A percentile compares a stretch with the other conserved stretches of the same genome.
phyloP scores from a whole-genome alignment of 1,284 basidiomycete genomes.

The Afroboletus lepidellus region DNA sequence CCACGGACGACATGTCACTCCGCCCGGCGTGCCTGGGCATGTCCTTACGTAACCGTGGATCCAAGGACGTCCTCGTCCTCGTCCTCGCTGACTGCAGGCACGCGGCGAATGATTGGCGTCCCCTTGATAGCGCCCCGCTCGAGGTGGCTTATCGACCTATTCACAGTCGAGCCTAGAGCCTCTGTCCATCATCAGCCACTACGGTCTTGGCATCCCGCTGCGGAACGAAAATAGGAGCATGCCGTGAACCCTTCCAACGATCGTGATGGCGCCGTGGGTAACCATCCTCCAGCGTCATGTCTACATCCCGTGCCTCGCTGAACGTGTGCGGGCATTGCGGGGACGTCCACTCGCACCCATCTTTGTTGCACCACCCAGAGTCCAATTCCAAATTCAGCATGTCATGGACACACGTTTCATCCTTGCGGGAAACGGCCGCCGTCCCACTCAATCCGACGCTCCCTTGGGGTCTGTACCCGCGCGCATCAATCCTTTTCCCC shows the following conservation, averaged over 20 bases:
- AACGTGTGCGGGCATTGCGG: slow-evolving; percentile 7
- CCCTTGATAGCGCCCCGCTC: too few species aligned
- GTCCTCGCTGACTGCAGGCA: too few species aligned
- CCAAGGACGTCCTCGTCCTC: too few species aligned
- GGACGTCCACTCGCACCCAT: background rate
- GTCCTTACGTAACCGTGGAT: too few species aligned
- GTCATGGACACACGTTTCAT: slow-evolving; percentile 14
- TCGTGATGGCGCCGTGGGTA: slow-evolving; percentile 9
- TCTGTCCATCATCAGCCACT: background rate
- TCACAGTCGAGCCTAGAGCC: background rate
- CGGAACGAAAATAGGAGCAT: slow-evolving; percentile 9
- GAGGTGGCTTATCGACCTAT: too few species aligned
- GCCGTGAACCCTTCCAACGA: slow-evolving; percentile 10
- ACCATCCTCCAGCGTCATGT: too few species aligned
- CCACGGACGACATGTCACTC: too few species aligned
- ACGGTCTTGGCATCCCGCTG: slow-evolving; percentile 8
- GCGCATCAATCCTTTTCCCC: background rate
- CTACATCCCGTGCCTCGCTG: slow-evolving; percentile 2
- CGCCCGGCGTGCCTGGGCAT: too few species aligned
- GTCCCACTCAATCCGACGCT: background rate
- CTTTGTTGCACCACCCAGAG: background rate
- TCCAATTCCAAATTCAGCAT: slow-evolving; percentile 13
- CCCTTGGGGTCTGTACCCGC: background rate
- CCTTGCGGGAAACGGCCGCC: slow-evolving; percentile 11
- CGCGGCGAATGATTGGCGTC: too few species aligned